Evolutionary conservation across 83 land plant genomes (phyloP).

Genomic region (Picea abies): DNA sequence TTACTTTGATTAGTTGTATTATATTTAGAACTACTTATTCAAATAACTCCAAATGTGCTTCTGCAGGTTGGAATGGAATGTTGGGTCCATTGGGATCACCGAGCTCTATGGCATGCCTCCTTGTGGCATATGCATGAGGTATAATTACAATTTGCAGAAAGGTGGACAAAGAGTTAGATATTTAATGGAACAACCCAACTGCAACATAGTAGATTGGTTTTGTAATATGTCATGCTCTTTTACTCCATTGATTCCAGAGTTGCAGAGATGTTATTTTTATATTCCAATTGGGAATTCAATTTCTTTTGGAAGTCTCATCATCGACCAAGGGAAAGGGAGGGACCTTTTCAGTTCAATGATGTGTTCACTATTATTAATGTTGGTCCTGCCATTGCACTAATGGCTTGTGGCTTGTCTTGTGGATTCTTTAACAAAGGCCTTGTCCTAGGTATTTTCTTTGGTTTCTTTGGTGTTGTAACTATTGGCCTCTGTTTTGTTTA

Average conservation of each 20-base stretch:
- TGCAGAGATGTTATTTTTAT: too few species aligned
- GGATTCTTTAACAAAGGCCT: slow-evolving; percentile 91
- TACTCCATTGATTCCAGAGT: too few species aligned
- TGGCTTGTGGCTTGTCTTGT: slow-evolving; percentile 84
- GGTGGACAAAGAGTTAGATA: neutral
- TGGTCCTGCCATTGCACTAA: slow-evolving; percentile 81
- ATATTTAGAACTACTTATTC: too few species aligned
- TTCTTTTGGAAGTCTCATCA: slow-evolving; percentile 80
- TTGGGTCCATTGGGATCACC: slow-evolving; percentile 97
- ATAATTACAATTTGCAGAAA: too few species aligned
- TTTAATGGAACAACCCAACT: neutral
- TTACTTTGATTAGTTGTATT: too few species aligned
- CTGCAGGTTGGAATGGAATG: slow-evolving; percentile 15
- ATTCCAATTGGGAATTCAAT: neutral
- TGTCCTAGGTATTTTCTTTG: slow-evolving; percentile 86
- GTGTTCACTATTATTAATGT: slow-evolving; percentile 90
- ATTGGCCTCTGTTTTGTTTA: neutral
- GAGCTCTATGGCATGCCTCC: slow-evolving; percentile 93
- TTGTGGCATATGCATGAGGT: slow-evolving; percentile 97
- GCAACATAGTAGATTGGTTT: neutral
- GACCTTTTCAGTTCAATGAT: slow-evolving; percentile 93
- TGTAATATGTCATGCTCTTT: too few species aligned
- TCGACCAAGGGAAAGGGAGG: slow-evolving; percentile 79
- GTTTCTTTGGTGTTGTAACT: slow-evolving; percentile 91
- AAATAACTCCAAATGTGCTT: too few species aligned